Evolutionary conservation across 306 rosid species (phyloP), one percentile per base, ranked within the genome.

Genomic region (Cucurbita argyrosperma): DNA sequence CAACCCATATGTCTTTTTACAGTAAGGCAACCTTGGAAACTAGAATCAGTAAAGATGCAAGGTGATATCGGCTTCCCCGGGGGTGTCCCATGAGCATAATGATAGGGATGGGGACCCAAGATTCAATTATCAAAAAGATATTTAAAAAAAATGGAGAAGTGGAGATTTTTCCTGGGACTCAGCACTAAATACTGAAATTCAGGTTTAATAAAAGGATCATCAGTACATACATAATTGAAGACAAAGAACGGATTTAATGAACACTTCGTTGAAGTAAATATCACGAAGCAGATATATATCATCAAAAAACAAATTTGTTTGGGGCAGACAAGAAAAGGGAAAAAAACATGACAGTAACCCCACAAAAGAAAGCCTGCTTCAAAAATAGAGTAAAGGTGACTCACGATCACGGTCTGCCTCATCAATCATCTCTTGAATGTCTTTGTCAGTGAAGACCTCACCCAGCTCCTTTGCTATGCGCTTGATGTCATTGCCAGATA

Each of bases 401-500:
- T 87, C 77, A 89, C 94, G 80, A 74, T 89, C 88, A 40, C 69
- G 84, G 78, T 89, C 91, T 23, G 96, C 96, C 77, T 80, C 89
- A 5, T 80, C 86, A 77, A 89, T 73, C 96, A 87, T 87, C 58
- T 87, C 90, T 47, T 79, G 87, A 50, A 89, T 87, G 65, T 89
- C 91, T 26, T 66, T 74, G 15, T 89, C 91, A 19, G 83, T 82
- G 78, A 89, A 83, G 59, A 66, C 76, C 83, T 89, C 86, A 74
- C 90, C 91, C 37, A 89, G 80, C 79, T 89, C 96, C 53, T 81
- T 80, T 19, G 90, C 88, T 59, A 89, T 85, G 64, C 45, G 86
- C 84, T 85, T 91, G 75, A 94, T 91, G 84, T 94, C 99, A 39
- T 75, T 6, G 51, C 30, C 75, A 80, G 99, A 94, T 87, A 94